Evolutionary conservation across 371 early-diverging fungal species (phyloP).

Genomic region (Lichtheimia ornata): DNA sequence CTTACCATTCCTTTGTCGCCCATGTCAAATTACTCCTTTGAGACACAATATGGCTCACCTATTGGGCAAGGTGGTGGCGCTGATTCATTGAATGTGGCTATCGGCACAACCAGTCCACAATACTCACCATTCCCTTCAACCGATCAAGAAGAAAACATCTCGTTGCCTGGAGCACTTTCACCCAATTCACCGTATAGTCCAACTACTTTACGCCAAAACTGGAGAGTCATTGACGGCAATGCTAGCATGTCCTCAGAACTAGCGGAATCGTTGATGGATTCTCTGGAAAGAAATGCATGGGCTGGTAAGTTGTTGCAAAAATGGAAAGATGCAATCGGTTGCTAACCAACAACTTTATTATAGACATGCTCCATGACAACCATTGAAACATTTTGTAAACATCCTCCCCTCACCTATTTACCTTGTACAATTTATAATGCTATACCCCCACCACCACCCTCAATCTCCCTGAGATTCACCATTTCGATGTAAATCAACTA

Average conservation of each 20-base stretch:
- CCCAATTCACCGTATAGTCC: constrained; percentile 15
- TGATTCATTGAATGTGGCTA: constrained; percentile 21
- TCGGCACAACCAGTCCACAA: constrained; percentile 25
- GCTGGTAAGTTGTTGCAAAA: constrained; percentile 15
- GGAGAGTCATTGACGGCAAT: constrained; percentile 39
- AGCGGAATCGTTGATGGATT: constrained; percentile 36
- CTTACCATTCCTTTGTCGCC: constrained; percentile 27
- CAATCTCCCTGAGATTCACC: too few species aligned
- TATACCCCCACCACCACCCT: too few species aligned
- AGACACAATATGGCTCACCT: constrained; percentile 22
- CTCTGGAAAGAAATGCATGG: constrained; percentile 34
- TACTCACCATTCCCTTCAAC: constrained; percentile 22
- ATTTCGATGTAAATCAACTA: too few species aligned
- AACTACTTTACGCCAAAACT: constrained; percentile 17
- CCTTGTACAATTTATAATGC: too few species aligned
- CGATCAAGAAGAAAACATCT: constrained; percentile 20
- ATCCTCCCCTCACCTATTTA: too few species aligned
- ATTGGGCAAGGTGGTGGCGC: constrained; percentile 6
- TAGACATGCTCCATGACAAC: too few species aligned
- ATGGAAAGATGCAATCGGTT: too few species aligned
- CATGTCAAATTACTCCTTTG: constrained; percentile 32
- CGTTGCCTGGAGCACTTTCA: constrained; percentile 6
- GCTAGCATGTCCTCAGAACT: constrained; percentile 33
- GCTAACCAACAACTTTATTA: too few species aligned
- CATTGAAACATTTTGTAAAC: too few species aligned